Conservation (phyloP, 495 filamentous ascomycete species). For the Penicillium taxi region DNA sequence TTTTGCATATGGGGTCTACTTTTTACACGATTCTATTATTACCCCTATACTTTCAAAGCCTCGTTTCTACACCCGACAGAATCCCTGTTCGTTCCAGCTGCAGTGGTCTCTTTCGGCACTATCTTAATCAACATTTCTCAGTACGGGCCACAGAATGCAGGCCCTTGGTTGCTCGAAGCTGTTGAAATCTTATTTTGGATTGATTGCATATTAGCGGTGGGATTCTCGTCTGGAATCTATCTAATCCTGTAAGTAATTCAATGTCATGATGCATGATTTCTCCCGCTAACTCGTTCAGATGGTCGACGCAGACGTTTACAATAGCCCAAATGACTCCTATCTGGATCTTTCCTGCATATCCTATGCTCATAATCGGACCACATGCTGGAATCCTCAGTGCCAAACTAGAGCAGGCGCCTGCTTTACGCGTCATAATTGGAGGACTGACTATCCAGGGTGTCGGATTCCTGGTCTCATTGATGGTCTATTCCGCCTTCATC, state of each 20-base stretch:
- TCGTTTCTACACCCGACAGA: conserved; percentile 74
- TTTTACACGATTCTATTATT: conserved; percentile 58
- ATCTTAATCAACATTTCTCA: conserved; percentile 75
- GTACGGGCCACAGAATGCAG: conserved; percentile 60
- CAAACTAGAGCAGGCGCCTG: conserved; percentile 34
- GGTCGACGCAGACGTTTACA: conserved; percentile 68
- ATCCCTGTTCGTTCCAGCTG: conserved; percentile 68
- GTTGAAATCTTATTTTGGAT: conserved; percentile 68
- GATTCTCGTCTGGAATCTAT: conserved; percentile 63
- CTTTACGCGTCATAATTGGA: conserved; percentile 60
- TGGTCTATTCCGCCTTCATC: conserved; percentile 80
- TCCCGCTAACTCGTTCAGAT: conserved; percentile 38
- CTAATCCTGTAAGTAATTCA: conserved; percentile 48
- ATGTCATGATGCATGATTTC: too few species aligned
- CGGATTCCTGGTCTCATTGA: conserved; percentile 75
- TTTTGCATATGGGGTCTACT: conserved; percentile 60
- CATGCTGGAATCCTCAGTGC: conserved; percentile 59
- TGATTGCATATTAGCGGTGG: conserved; percentile 55
- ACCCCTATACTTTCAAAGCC: conserved; percentile 61
- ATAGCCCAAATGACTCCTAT: conserved; percentile 84
- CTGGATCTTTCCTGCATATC: conserved; percentile 89
- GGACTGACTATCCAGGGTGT: conserved; percentile 72
- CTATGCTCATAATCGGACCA: conserved; percentile 70
- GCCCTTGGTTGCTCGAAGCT: conserved; percentile 57
- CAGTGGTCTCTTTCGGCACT: conserved; percentile 61